phyloP scores from a whole-genome alignment of 345 rosid genomes.

The thale cress (Arabidopsis thaliana) region TAIR10.1 NC_003075.7:15150001-15150500 shows the following conservation, averaged over 20 bases:
- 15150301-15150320: slow-evolving; percentile 97
- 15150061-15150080: slow-evolving; percentile 16
- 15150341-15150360: slow-evolving; percentile 68
- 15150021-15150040: slow-evolving; percentile 38
- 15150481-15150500: slow-evolving; percentile 77
- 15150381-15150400: slow-evolving; percentile 68
- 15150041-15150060: slow-evolving; percentile 4
- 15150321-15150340: slow-evolving; percentile 82
- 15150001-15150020: slow-evolving; percentile 97
- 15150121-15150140: slow-evolving; percentile 17
- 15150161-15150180: slow-evolving; percentile 78
- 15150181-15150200: slow-evolving; percentile 95
- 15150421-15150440: slow-evolving; percentile 59
- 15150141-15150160: slow-evolving; percentile 24
- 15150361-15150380: slow-evolving; percentile 94
- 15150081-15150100: slow-evolving; percentile 17
- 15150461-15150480: slow-evolving; percentile 84
- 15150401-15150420: slow-evolving; percentile 64
- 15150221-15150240: slow-evolving; percentile 95
- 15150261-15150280: slow-evolving; percentile 96
- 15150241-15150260: slow-evolving; percentile 99
- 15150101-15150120: slow-evolving; percentile 17
- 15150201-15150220: slow-evolving; percentile 97
- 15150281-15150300: slow-evolving; percentile 89
- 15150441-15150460: slow-evolving; percentile 62